Base-by-base conservation (phyloP, 768 basidiomycete species). In the Suillus sp. region DNA sequence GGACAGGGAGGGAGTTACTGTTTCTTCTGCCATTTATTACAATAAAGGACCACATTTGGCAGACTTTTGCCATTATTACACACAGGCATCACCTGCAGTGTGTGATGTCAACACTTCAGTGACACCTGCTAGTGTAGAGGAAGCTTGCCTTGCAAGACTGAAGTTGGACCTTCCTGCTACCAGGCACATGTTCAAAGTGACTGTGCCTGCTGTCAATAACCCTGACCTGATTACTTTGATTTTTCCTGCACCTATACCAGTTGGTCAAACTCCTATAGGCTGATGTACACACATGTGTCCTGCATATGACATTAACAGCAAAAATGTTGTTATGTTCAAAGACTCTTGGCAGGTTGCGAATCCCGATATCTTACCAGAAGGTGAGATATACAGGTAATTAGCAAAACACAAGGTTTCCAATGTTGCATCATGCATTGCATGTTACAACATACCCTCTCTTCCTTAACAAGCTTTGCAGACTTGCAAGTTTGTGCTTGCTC, bases 381-480 rank as follows among this genome's bases (percentile, higher is more conserved):
- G 63, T 0, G 64, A 65, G 2, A 68, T 68, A 14, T 65, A 75
- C 13, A 25, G n/a, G 20, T 32, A 54, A 8, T 63, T 78, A 37
- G 65, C 72, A 7, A 30, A 61, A 18, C 22, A 59, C 4, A 27
- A 60, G 1, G 71, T 76, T 4, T 63, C 62, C 13, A 60, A 75
- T 54, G 58, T 79, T 34, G 74, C 76, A 0, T 57, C 37, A n/a
- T 58, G 75, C 22, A 27, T 64, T 4, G 47, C 48, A 2, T 50
- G 34, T 30, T 27, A 51, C 13, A 40, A 64, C n/a, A 42, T 64
- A 16, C 35, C 30, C n/a, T 48, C 35, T 34, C 18, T 10, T 13
- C 35, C 27, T 30, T 13, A 50, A 51, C 59, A 60, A 53, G 11
- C 45, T n/a, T 3, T 10, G 22, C 45, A 47, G 22, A 57, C 55